Conservation (phyloP, 805 yeast species). For the Debaryomyces hansenii region DNA sequence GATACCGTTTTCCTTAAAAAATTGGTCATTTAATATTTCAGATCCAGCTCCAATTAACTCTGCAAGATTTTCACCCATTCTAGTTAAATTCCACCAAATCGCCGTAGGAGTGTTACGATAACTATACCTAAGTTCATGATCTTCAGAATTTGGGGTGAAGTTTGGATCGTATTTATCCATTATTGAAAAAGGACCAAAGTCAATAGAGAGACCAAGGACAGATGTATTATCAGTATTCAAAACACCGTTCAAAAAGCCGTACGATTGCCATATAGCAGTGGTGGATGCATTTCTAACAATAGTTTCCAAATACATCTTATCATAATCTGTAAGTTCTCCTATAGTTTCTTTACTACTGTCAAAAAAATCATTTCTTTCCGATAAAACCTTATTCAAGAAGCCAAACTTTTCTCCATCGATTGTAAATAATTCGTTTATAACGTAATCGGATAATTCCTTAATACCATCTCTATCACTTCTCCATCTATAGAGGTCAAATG, state of each 20-base stretch:
- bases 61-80: slow-evolving; percentile 81
- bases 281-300: slow-evolving; percentile 72
- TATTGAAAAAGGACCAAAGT: slow-evolving; percentile 93
- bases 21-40: slow-evolving; percentile 44
- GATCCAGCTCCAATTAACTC: slow-evolving; percentile 77
- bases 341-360: slow-evolving; percentile 17
- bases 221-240: slow-evolving; percentile 93
- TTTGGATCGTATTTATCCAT: slow-evolving; percentile 81
- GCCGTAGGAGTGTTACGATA: slow-evolving; percentile 83
- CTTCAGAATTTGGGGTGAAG: slow-evolving; percentile 91
- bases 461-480: slow-evolving; percentile 68
- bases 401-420: slow-evolving; percentile 26
- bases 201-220: slow-evolving; percentile 82
- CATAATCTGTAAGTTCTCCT: slow-evolving; percentile 57
- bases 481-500: slow-evolving; percentile 79
- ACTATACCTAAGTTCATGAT: slow-evolving; percentile 66
- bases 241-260: slow-evolving; percentile 93
- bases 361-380: slow-evolving; percentile 18
- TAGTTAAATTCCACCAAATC: slow-evolving; percentile 89
- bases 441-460: slow-evolving; percentile 65
- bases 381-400: slow-evolving; percentile 23
- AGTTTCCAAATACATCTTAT: slow-evolving; percentile 68
- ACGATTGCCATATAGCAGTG: slow-evolving; percentile 84
- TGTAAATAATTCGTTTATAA: slow-evolving; percentile 63
- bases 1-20: slow-evolving; percentile 42